Base-by-base conservation (phyloP, 306 rosid species). In the Alnus rubra region DNA sequence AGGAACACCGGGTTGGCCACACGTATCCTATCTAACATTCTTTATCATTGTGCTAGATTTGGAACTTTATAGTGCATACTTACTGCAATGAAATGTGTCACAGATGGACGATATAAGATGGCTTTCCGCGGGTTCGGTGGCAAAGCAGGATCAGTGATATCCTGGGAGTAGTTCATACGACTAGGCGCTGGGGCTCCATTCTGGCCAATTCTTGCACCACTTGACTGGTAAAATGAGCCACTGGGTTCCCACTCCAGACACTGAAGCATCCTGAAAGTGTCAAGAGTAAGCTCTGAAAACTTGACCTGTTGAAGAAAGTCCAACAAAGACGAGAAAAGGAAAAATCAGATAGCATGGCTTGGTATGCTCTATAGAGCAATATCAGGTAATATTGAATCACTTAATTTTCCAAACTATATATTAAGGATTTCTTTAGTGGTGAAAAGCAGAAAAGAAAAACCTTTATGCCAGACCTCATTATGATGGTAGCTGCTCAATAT, bases 191-290 rank as follows among this genome's bases (percentile, higher is more conserved):
- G 73, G 45, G 87, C 79, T 72, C 96, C 98, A 82, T 88, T 90
- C 79, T 85, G 98, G 80, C 88, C 37, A 80, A 71, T 88, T 81
- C 89, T 95, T 70, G 87, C 75, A 65, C 80, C 67, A 75, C 77
- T 85, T 55, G 93, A 75, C 82, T 89, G 94, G 87, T 87, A 92
- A 82, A 95, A 91, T 31, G 90, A 90, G 71, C 98, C 98, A 85
- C 96, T 88, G 49, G 98, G 97, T 78, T 95, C 98, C 98, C 98
- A 95, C 87, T 95, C 98, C 90, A 92, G 76, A 88, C 93, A 87
- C 80, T 95, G 98, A 84, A 95, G 97, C 97, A 95, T 92, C 84
- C 98, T 82, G 79, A 95, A 95, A 84, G 98, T 92, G 89, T 95
- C 97, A 33, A 95, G 85, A 33, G 98, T 88, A 80, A 95, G 87